Conservation (phyloP, 305 asterid species). For the Ajuga reptans region DNA sequence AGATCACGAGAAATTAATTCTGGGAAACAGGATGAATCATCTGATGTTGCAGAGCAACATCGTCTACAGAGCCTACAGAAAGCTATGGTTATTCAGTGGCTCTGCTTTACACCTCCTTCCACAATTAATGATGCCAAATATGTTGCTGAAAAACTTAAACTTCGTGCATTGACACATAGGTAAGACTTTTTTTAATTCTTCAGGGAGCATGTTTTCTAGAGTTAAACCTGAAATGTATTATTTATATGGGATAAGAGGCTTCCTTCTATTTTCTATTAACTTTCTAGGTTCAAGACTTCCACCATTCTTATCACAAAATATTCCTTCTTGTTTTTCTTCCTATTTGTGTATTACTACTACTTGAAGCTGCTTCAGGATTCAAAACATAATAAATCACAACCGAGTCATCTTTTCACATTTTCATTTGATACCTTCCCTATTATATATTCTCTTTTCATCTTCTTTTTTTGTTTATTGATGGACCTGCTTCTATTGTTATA, state of each 20-base stretch:
- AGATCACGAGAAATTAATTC: constrained; percentile 71
- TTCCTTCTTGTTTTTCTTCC: constrained; percentile 1
- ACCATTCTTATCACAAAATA: not conserved
- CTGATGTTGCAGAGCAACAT: constrained; percentile 80
- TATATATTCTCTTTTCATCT: not conserved
- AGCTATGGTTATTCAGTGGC: constrained; percentile 98
- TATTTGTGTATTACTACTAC: not conserved
- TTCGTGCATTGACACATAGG: constrained; percentile 90
- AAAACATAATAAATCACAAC: too few species aligned
- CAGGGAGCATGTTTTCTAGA: constrained; percentile 14
- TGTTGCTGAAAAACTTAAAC: constrained; percentile 66
- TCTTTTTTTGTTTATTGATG: constrained; percentile 21
- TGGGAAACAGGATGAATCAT: constrained; percentile 44
- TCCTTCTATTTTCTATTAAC: not conserved
- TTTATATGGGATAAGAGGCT: constrained; percentile 8
- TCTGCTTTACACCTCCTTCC: constrained; percentile 99
- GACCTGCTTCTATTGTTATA: constrained; percentile 30
- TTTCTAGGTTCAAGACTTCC: not conserved
- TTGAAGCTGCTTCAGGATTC: not conserved
- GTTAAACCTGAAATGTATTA: constrained; percentile 11
- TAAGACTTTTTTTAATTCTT: constrained; percentile 20
- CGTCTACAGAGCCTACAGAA: constrained; percentile 85
- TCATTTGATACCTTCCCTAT: not conserved
- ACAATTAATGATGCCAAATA: constrained; percentile 60
- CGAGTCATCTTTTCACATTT: too few species aligned